Evolutionary conservation across 2,329 filamentous ascomycete genomes (phyloP).

Genomic region (Colletotrichum sp.): DNA sequence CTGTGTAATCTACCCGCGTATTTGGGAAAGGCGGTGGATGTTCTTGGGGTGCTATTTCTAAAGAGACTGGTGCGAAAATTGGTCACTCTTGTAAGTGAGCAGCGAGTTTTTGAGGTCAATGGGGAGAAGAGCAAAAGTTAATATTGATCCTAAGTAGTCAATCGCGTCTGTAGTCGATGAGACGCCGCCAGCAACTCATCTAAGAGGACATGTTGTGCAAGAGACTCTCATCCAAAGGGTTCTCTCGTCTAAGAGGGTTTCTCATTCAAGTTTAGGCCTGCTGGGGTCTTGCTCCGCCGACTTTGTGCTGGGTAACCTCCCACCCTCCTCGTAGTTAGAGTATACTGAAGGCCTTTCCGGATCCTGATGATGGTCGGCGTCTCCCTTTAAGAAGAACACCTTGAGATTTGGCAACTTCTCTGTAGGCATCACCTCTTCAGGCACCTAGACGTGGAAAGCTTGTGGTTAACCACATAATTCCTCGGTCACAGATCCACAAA

Average conservation of each 20-base stretch:
- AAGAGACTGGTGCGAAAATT: no score
- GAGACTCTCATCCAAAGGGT: no score
- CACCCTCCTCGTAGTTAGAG: background rate
- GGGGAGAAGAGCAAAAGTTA: no score
- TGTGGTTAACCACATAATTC: accelerated
- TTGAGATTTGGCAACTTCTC: accelerated
- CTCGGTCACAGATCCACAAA: background rate
- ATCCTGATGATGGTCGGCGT: background rate
- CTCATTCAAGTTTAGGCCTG: background rate
- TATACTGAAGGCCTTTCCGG: accelerated
- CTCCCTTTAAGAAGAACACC: accelerated
- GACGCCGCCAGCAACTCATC: no score
- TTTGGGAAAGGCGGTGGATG: background rate
- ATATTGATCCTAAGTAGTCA: background rate
- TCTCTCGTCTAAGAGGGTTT: background rate
- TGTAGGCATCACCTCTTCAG: accelerated
- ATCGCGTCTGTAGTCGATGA: background rate
- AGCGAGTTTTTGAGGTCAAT: background rate
- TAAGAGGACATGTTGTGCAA: no score
- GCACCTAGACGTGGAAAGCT: accelerated
- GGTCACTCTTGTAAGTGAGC: background rate
- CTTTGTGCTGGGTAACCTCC: background rate
- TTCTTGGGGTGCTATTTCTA: background rate
- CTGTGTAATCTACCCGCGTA: accelerated
- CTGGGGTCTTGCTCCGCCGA: background rate